phyloP scores from a whole-genome alignment of 2,329 filamentous ascomycete genomes.

The Elsinoe perseae region DNA sequence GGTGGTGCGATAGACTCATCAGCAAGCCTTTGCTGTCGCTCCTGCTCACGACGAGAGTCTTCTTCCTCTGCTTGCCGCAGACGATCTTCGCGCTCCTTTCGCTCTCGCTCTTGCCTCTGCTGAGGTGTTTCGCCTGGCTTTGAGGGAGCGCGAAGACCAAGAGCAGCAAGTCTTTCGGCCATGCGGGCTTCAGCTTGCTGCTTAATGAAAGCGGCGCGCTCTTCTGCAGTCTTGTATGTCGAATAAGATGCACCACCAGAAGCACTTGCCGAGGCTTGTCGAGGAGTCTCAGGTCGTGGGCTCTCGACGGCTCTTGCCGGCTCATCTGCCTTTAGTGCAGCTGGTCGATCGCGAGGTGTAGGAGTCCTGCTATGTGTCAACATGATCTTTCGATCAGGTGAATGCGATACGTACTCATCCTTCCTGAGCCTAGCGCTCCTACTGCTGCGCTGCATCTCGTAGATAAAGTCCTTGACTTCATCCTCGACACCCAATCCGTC shows the following conservation, averaged over 20 bases:
- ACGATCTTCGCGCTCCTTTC: constrained; percentile 77
- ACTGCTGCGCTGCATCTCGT: constrained; percentile 83
- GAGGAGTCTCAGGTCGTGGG: constrained; percentile 21
- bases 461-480: constrained; percentile 95
- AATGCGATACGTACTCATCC: constrained; percentile 44
- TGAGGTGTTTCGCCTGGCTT: constrained; percentile 70
- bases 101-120: constrained; percentile 82
- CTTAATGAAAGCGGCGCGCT: constrained; percentile 91
- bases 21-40: constrained; percentile 73
- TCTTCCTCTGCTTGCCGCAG: constrained; percentile 87
- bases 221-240: constrained; percentile 82
- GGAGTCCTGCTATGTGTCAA: constrained; percentile 12
- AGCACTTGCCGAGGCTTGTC: constrained; percentile 37
- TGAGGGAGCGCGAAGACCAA: constrained; percentile 76
- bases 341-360: constrained; percentile 15
- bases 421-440: constrained; percentile 63
- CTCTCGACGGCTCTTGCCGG: constrained; percentile 27
- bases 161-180: constrained; percentile 86
- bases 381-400: background rate
- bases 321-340: constrained; percentile 20
- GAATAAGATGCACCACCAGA: constrained; percentile 61
- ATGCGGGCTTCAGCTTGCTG: constrained; percentile 95
- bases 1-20: constrained; percentile 65
- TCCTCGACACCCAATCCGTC: constrained; percentile 94
- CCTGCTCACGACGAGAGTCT: constrained; percentile 77